These are phyloP conservation scores for Dioszegia crocea DNA, from an alignment of 768 basidiomycete species.

Conservation along the genomic window DNA sequence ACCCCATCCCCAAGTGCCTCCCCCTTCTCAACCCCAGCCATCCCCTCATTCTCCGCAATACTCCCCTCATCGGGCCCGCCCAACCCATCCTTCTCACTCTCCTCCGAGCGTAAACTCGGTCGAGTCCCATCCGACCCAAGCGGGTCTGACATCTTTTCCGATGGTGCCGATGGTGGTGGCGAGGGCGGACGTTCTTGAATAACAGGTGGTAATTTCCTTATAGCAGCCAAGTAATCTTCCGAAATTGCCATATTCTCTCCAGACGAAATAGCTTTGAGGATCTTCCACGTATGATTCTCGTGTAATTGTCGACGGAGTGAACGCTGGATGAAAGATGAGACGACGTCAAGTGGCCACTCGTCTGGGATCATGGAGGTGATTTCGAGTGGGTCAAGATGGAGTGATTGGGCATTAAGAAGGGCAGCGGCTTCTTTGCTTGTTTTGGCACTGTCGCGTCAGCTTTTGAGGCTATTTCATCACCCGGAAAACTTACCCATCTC, in stretches of 20 bases:
- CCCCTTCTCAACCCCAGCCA: conserved; percentile 20
- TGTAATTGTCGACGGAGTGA: conserved; percentile 75
- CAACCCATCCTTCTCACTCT: neutral
- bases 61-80: conserved; percentile 43
- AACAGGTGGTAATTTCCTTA: conserved; percentile 27
- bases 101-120: neutral
- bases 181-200: conserved; percentile 10
- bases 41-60: conserved; percentile 44
- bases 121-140: neutral
- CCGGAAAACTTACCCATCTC: conserved; percentile 59
- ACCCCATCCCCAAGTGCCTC: neutral
- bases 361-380: conserved; percentile 64
- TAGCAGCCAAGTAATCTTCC: conserved; percentile 33
- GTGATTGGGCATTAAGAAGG: conserved; percentile 73
- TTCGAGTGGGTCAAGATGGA: conserved; percentile 70
- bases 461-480: neutral
- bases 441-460: conserved; percentile 52
- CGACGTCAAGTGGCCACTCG: conserved; percentile 67
- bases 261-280: conserved; percentile 71
- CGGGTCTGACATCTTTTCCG: too few relatives aligned
- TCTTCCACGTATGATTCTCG: conserved; percentile 48
- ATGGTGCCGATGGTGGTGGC: neutral
- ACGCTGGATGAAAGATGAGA: conserved; percentile 73
- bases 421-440: conserved; percentile 61
- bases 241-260: conserved; percentile 64